These are phyloP conservation scores for Sporisorium graminicola DNA, from an alignment of 1,284 basidiomycete species.

Conservation along the genomic window DNA sequence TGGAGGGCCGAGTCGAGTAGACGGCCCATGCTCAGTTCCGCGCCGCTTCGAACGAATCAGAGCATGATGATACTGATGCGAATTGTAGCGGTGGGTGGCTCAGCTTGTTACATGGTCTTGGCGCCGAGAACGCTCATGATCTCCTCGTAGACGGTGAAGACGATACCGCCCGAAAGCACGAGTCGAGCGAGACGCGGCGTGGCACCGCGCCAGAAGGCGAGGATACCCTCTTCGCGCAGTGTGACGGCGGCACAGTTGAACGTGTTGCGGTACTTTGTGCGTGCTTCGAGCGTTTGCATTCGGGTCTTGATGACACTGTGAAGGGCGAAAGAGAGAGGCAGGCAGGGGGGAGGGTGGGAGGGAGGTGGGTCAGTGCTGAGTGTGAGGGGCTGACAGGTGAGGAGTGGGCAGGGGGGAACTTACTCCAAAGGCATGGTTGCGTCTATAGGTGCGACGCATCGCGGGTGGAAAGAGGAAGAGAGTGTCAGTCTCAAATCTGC, in stretches of 20 bases:
- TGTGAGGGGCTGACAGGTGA: too few species aligned
- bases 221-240: slow-evolving; percentile 78
- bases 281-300: slow-evolving; percentile 92
- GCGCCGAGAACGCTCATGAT: slow-evolving; percentile 55
- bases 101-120: slow-evolving; percentile 40
- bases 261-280: slow-evolving; percentile 86
- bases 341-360: neutral
- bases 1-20: neutral
- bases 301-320: slow-evolving; percentile 93
- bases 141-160: slow-evolving; percentile 79
- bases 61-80: neutral
- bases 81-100: neutral
- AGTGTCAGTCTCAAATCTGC: neutral
- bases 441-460: slow-evolving; percentile 17
- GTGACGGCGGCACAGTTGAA: slow-evolving; percentile 81
- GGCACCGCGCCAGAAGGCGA: slow-evolving; percentile 94
- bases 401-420: slow-evolving; percentile 9
- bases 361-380: neutral
- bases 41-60: too few species aligned
- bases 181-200: slow-evolving; percentile 72
- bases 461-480: neutral
- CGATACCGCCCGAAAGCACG: slow-evolving; percentile 91
- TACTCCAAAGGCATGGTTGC: slow-evolving; percentile 68
- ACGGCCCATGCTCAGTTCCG: too few species aligned
- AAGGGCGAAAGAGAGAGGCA: too few species aligned